Conservation (phyloP, 352 stramenopile genomes). For the Peronospora farinosa region DNA sequence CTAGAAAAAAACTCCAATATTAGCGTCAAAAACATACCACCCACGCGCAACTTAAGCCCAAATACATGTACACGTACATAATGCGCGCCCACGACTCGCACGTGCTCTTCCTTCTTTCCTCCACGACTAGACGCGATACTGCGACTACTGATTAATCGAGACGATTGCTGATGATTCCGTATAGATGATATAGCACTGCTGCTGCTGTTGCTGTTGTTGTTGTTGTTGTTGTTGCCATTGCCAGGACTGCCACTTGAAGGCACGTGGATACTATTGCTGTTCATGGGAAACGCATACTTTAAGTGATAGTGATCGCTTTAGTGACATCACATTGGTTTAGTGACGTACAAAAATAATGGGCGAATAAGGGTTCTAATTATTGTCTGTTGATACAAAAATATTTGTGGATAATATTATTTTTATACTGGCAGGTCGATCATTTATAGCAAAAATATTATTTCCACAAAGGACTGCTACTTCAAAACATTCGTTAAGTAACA, state of each 20-base stretch:
- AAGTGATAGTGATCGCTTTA: background rate
- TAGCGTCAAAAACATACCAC: too few relatives aligned
- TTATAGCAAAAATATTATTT: too few relatives aligned
- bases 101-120: constrained; percentile 42
- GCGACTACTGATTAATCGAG: constrained; percentile 9
- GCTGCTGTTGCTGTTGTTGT: too few relatives aligned
- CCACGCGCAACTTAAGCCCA: too few relatives aligned
- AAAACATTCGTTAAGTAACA: too few relatives aligned
- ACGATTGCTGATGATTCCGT: constrained; percentile 7
- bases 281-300: constrained; percentile 22
- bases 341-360: background rate
- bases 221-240: too few relatives aligned
- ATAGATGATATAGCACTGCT: constrained; percentile 1
- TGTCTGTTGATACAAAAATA: too few relatives aligned
- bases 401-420: too few relatives aligned
- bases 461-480: too few relatives aligned
- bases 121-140: constrained; percentile 21
- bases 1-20: too few relatives aligned
- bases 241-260: constrained; percentile 19
- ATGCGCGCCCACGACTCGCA: constrained; percentile 65
- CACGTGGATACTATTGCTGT: constrained; percentile 20
- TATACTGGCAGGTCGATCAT: too few relatives aligned
- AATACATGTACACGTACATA: constrained; percentile 49
- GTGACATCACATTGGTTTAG: background rate
- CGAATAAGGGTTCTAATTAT: too few relatives aligned